Conservation (phyloP, 139 green algal genomes). For the Coelastrella sp. region DNA sequence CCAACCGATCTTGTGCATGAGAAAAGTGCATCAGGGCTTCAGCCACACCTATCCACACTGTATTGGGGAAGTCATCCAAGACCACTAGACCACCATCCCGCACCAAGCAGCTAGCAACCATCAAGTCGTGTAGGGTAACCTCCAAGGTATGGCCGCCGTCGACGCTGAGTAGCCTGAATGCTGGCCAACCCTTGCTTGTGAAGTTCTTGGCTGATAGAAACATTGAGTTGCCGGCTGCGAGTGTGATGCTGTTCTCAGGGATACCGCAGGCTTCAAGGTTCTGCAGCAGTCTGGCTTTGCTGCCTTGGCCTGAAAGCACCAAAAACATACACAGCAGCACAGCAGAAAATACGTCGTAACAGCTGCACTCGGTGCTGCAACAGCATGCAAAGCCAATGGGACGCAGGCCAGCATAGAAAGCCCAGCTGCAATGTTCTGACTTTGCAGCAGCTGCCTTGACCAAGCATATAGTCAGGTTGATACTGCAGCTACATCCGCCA, state of each 20-base stretch:
- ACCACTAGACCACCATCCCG: slow-evolving; percentile 33
- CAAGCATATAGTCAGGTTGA: too few relatives aligned
- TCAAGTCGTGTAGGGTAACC: slow-evolving; percentile 41
- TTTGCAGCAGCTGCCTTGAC: too few relatives aligned
- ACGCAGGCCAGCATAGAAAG: too few relatives aligned
- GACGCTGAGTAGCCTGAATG: slow-evolving; percentile 39
- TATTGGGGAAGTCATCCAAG: slow-evolving; percentile 45
- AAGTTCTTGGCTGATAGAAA: slow-evolving; percentile 14
- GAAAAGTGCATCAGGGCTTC: slow-evolving; percentile 36
- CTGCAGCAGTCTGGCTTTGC: slow-evolving; percentile 2
- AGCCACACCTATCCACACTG: slow-evolving; percentile 32
- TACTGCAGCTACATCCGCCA: too few relatives aligned
- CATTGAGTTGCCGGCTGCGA: slow-evolving; percentile 3
- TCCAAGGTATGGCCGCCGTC: slow-evolving; percentile 51
- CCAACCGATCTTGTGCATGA: slow-evolving; percentile 36
- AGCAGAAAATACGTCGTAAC: not conserved
- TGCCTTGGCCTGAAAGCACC: slow-evolving; percentile 14
- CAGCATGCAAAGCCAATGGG: not conserved
- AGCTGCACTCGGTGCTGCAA: not conserved
- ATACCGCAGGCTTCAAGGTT: slow-evolving; percentile 25
- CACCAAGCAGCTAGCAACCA: slow-evolving; percentile 40
- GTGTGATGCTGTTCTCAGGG: slow-evolving; percentile 2
- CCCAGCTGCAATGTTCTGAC: too few relatives aligned
- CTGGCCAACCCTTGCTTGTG: not conserved
- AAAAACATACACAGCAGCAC: not conserved